phyloP scores from a whole-genome alignment of 2,329 filamentous ascomycete species.

The Ceratocystis diversiconidia region DNA sequence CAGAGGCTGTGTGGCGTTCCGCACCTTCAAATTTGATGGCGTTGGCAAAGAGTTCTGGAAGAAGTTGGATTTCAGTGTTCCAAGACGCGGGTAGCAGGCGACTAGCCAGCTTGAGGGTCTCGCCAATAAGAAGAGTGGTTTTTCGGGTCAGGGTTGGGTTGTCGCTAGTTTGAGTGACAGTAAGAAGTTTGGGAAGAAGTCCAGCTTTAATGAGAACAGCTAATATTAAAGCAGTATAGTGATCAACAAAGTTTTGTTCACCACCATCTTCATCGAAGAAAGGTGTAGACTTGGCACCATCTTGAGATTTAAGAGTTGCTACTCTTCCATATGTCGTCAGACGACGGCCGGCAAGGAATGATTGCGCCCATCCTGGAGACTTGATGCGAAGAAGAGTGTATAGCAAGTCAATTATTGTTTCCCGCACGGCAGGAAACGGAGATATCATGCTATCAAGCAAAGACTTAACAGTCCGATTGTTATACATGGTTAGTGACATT shows the following conservation, averaged over 20 bases:
- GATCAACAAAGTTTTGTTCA: constrained; percentile 76
- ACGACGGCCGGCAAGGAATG: constrained; percentile 80
- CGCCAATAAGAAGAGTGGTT: constrained; percentile 77
- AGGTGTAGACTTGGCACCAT: constrained; percentile 36
- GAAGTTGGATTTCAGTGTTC: constrained; percentile 72
- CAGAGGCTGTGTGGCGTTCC: constrained; percentile 64
- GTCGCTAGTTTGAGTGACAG: constrained; percentile 53
- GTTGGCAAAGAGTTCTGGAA: constrained; percentile 70
- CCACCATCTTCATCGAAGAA: constrained; percentile 51
- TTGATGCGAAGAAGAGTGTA: constrained; percentile 77
- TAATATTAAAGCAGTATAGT: constrained; percentile 81
- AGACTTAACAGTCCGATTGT: constrained; percentile 72
- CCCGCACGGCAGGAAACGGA: constrained; percentile 42
- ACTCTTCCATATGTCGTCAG: constrained; percentile 95
- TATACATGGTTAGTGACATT: constrained; percentile 74
- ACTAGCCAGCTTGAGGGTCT: constrained; percentile 79
- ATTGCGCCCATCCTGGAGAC: constrained; percentile 84
- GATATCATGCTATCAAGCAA: constrained; percentile 51
- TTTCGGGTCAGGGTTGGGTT: constrained; percentile 67
- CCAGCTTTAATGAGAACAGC: constrained; percentile 74
- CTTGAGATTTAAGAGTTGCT: constrained; percentile 56
- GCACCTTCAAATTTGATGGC: constrained; percentile 59
- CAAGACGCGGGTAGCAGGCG: constrained; percentile 68
- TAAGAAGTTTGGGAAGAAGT: constrained; percentile 46
- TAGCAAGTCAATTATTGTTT: constrained; percentile 76